Percentiles rank a stretch among this genome's conserved stretches.
These are phyloP conservation scores for Coelastrella sp. DNA, from an alignment of 139 green algal genomes.

Conservation along the genomic window DNA sequence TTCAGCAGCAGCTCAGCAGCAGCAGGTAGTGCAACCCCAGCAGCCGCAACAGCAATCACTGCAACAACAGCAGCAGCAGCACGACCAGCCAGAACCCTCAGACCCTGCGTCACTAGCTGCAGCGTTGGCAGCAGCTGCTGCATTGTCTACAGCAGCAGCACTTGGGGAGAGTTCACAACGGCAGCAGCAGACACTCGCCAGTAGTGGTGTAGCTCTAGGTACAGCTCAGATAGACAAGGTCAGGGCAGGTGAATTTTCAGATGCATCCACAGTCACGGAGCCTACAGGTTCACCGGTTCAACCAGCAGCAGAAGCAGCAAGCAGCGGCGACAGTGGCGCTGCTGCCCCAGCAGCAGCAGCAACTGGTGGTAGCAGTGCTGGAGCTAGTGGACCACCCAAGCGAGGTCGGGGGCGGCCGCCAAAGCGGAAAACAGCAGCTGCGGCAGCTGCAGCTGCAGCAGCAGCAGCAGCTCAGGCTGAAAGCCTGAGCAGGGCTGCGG, in stretches of 20 bases:
- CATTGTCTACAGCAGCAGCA: neutral
- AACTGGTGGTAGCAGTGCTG: neutral
- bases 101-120: neutral
- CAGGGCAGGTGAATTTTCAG: neutral
- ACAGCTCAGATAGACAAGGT: too few species aligned
- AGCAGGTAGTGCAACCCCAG: constrained; percentile 13
- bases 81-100: neutral
- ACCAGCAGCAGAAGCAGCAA: neutral
- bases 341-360: neutral
- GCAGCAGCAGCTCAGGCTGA: constrained; percentile 5
- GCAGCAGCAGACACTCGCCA: neutral
- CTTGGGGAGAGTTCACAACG: neutral
- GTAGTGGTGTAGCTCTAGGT: neutral
- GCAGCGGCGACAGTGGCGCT: neutral
- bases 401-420: neutral
- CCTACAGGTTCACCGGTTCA: neutral
- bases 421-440: constrained; percentile 34
- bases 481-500: neutral
- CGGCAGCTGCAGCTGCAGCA: constrained; percentile 8
- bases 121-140: constrained; percentile 13
- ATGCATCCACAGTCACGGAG: constrained; percentile 16
- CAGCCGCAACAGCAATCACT: constrained; percentile 15
- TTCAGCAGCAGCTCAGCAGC: neutral
- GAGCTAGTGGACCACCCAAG: neutral
- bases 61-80: constrained; percentile 32